phyloP scores from a whole-genome alignment of 345 rosid species.

The Gossypioides kirkii region DNA sequence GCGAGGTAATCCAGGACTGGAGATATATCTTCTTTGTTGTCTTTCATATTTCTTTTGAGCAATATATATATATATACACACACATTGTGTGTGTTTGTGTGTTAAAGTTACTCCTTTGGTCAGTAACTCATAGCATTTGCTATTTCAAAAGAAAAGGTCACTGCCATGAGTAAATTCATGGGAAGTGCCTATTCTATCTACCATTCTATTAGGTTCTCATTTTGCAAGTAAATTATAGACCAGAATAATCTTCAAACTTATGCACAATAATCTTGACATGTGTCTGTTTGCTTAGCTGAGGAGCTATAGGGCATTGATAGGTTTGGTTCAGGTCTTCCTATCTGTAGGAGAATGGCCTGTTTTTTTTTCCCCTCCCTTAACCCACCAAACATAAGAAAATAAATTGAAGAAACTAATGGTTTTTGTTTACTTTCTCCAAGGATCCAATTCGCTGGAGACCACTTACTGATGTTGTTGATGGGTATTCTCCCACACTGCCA shows the following conservation, averaged over 20 bases:
- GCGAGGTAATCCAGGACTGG: conserved; percentile 58
- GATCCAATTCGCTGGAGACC: conserved; percentile 98
- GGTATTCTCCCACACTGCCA: conserved; percentile 92
- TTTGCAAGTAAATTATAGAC: neutral
- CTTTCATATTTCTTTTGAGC: neutral
- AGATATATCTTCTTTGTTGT: neutral
- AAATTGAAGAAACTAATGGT: conserved; percentile 7
- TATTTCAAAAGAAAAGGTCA: neutral
- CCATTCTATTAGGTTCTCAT: neutral
- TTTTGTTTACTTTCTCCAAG: conserved; percentile 28
- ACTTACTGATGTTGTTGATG: conserved; percentile 92
- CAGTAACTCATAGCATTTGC: neutral
- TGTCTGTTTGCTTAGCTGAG: neutral
- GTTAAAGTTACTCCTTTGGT: neutral
- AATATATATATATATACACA: neutral
- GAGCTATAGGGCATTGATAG: neutral
- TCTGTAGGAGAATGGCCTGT: neutral
- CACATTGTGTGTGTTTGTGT: neutral
- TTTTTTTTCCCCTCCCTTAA: neutral
- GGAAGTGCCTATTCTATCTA: neutral
- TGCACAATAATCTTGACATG: neutral
- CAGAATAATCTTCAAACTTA: neutral
- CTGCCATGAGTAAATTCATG: neutral
- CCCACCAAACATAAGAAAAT: neutral
- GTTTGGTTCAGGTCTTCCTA: conserved; percentile 1